Evolutionary conservation across 2,329 filamentous ascomycete genomes (phyloP), one percentile per base, ranked within the genome.

Genomic region (Colletotrichum sp.): DNA sequence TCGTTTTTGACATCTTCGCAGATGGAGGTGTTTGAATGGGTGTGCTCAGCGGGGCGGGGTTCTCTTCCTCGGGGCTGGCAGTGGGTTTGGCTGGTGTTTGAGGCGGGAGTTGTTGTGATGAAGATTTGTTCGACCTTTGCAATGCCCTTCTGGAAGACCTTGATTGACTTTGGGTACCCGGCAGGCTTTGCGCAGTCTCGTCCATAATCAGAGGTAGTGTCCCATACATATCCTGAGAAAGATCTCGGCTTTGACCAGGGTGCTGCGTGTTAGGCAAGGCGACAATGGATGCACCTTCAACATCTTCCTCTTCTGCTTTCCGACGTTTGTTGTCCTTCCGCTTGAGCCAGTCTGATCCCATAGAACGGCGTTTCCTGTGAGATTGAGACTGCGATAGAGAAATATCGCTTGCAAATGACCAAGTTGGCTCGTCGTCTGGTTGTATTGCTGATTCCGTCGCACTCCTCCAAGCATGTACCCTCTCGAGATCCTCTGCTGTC

Each of bases 401-500:
- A 16, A 43, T 78, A 18, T 70, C 18, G 79, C 75, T 13, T 73
- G 71, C 79, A 77, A 83, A 55, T 81, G 77, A 30, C 78, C 77
- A 39, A 79, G 71, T 65, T 24, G 57, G 68, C 6, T 65, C 71
- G 7, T 74, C 48, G 6, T 70, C 71, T 24, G 71, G 34, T 10
- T 77, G 77, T 2, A 68, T 69, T 7, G 64, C 43, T 3, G 77
- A 68, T 12, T 76, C 77, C 4, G 76, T 67, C 7, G 61, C 63
- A 5, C 32, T 65, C 34, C 84, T 81, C 85, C 85, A 86, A 43
- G 77, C 78, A 48, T 83, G 78, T 6, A 85, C 83, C 28, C 77
- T 79, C 6, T 75, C 78, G 10, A 86, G 65, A 30, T 84, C 83
- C n/a, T 82, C 81, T 6, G 81, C 78, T 57, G 82, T 80, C 7